Evolutionary conservation across 352 stramenopile species (phyloP).

Genomic region (Peronospora belbahrii): DNA sequence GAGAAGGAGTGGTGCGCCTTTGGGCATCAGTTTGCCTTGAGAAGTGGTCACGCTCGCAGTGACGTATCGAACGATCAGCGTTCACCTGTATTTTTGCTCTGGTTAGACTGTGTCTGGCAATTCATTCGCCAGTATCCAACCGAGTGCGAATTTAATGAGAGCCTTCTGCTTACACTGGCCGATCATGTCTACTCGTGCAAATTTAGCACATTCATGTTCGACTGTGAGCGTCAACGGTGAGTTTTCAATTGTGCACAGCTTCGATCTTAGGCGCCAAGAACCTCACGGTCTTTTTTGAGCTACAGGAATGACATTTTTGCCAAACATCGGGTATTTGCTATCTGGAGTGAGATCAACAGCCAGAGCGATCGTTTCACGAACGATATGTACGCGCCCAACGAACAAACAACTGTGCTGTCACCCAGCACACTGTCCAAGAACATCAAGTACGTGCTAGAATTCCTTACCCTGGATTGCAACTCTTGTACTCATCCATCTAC

Average conservation of each 20-base stretch:
- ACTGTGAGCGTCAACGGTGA: conserved; percentile 88
- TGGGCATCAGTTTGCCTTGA: conserved; percentile 95
- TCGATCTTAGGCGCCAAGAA: not conserved
- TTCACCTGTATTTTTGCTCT: conserved; percentile 98
- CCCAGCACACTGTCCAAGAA: conserved; percentile 82
- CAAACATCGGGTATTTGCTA: conserved; percentile 66
- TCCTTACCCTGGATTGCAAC: not conserved
- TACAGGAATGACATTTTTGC: conserved; percentile 69
- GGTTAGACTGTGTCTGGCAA: conserved; percentile 97
- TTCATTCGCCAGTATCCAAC: conserved; percentile 93
- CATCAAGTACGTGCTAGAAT: conserved; percentile 58
- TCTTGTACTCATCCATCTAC: conserved; percentile 9
- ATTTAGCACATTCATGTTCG: conserved; percentile 97
- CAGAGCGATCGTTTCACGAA: conserved; percentile 69
- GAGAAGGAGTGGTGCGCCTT: conserved; percentile 99
- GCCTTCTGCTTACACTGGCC: conserved; percentile 87
- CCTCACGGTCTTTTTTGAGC: conserved; percentile 2
- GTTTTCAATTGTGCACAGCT: conserved; percentile 8
- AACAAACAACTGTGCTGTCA: conserved; percentile 34
- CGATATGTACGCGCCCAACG: conserved; percentile 46
- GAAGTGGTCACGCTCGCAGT: conserved; percentile 88
- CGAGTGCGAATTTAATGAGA: conserved; percentile 96
- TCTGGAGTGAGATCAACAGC: conserved; percentile 77
- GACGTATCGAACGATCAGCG: conserved; percentile 90
- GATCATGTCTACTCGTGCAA: conserved; percentile 96